Percentiles rank a stretch among this genome's conserved stretches.
phyloP scores from a whole-genome alignment of 345 rosid species.

The Eutrema yunnanense region DNA sequence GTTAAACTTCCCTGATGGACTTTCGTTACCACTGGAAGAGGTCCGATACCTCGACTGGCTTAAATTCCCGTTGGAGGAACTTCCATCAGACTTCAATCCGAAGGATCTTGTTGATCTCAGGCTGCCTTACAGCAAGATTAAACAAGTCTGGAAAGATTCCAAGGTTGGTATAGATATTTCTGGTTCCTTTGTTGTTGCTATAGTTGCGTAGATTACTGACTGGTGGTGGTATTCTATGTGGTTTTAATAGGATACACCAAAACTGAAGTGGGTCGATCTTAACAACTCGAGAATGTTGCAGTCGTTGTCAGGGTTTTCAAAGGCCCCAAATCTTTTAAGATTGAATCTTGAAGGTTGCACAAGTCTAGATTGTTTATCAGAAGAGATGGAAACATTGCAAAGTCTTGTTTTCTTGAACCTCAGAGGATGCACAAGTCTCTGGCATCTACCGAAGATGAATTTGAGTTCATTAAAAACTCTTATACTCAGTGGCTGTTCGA shows the following conservation, averaged over 20 bases:
- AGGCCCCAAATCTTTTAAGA: not conserved
- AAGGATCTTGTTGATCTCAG: not conserved
- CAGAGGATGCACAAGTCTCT: not conserved
- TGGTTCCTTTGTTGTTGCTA: not conserved
- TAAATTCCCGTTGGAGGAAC: not conserved
- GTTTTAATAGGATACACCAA: conserved; percentile 17
- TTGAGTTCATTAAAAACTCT: too few relatives aligned
- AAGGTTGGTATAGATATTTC: not conserved
- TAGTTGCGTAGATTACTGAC: not conserved
- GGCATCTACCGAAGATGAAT: too few relatives aligned
- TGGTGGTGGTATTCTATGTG: not conserved
- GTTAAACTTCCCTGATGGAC: not conserved
- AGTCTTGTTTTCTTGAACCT: not conserved
- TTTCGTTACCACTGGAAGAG: not conserved
- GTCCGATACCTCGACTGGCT: not conserved
- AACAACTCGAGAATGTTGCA: not conserved
- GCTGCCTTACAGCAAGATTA: not conserved
- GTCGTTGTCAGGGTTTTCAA: conserved; percentile 16
- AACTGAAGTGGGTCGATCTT: conserved; percentile 22
- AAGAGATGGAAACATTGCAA: not conserved
- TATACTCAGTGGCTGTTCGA: too few relatives aligned
- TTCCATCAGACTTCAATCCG: not conserved
- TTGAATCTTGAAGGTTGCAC: conserved; percentile 3
- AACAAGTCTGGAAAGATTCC: conserved; percentile 19
- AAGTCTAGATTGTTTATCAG: not conserved